phyloP scores from a whole-genome alignment of 2,329 filamentous ascomycete genomes.

The Arthrobotrys musiformis region DNA sequence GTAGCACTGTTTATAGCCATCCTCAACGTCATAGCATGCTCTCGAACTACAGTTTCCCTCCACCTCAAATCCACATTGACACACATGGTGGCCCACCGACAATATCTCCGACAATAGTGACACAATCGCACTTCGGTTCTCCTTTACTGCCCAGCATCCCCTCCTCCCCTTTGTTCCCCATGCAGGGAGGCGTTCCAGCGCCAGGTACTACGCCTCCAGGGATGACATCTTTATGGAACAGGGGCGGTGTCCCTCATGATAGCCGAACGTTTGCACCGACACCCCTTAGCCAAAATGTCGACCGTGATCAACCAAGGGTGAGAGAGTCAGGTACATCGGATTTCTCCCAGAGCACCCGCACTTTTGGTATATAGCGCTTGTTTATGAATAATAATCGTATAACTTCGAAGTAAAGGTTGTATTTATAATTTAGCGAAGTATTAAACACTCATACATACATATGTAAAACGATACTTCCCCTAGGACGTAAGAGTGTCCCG shows the following conservation, averaged over 20 bases:
- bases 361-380: slow-evolving; percentile 9
- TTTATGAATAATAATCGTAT: too few relatives aligned
- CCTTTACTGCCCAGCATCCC: slow-evolving; percentile 44
- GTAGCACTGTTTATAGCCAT: slow-evolving; percentile 2
- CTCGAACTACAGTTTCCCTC: slow-evolving; percentile 28
- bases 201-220: not conserved
- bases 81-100: slow-evolving; percentile 35
- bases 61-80: slow-evolving; percentile 39
- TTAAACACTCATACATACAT: too few relatives aligned
- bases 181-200: slow-evolving; percentile 4
- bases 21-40: slow-evolving; percentile 2
- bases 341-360: slow-evolving; percentile 22
- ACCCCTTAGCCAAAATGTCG: slow-evolving; percentile 9
- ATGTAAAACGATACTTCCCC: too few relatives aligned
- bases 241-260: slow-evolving; percentile 6
- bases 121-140: slow-evolving; percentile 46
- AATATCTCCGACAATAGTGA: slow-evolving; percentile 37
- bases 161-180: slow-evolving; percentile 41
- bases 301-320: not conserved
- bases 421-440: too few relatives aligned
- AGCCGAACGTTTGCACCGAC: slow-evolving; percentile 12
- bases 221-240: slow-evolving; percentile 15
- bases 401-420: too few relatives aligned
- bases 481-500: too few relatives aligned
- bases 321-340: slow-evolving; percentile 11